These are phyloP conservation scores for Paracoccidioides lutzii DNA, from an alignment of 2,329 filamentous ascomycete genomes.

Conservation along the genomic window DNA sequence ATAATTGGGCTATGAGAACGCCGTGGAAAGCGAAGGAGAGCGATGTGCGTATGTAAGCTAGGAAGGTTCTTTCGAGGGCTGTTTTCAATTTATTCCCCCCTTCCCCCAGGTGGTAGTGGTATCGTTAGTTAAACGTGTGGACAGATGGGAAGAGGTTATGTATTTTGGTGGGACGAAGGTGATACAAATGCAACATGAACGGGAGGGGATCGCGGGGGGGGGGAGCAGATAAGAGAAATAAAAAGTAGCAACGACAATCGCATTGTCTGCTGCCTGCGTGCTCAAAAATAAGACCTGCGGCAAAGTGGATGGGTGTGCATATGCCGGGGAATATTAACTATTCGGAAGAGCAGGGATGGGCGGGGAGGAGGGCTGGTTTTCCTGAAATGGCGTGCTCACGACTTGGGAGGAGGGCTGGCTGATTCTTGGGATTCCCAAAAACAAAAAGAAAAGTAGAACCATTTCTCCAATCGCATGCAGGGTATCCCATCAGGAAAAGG, in stretches of 20 bases:
- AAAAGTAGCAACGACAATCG: too few relatives aligned
- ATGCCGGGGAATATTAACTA: neutral
- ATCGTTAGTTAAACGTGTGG: too few relatives aligned
- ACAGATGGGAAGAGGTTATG: neutral
- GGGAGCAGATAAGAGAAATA: too few relatives aligned
- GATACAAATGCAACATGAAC: too few relatives aligned
- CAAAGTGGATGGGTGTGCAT: neutral
- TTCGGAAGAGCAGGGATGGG: neutral
- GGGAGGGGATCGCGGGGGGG: too few relatives aligned
- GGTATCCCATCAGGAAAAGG: too few relatives aligned
- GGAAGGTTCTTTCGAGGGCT: conserved; percentile 64
- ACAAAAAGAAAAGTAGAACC: neutral
- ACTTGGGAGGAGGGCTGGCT: neutral
- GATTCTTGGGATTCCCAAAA: neutral
- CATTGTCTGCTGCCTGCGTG: too few relatives aligned
- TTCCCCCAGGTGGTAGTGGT: neutral
- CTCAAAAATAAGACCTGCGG: neutral
- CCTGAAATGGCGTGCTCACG: neutral
- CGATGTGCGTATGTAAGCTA: conserved; percentile 60
- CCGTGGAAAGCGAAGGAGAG: conserved; percentile 55
- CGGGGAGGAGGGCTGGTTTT: neutral
- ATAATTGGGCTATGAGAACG: conserved; percentile 54
- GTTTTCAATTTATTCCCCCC: neutral
- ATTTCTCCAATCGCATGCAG: neutral
- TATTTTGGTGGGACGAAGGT: neutral